A percentile compares a stretch with the other conserved stretches of the same genome.
Evolutionary conservation across 208 protist genomes (phyloP).

Genomic region (Leishmania arabica): DNA sequence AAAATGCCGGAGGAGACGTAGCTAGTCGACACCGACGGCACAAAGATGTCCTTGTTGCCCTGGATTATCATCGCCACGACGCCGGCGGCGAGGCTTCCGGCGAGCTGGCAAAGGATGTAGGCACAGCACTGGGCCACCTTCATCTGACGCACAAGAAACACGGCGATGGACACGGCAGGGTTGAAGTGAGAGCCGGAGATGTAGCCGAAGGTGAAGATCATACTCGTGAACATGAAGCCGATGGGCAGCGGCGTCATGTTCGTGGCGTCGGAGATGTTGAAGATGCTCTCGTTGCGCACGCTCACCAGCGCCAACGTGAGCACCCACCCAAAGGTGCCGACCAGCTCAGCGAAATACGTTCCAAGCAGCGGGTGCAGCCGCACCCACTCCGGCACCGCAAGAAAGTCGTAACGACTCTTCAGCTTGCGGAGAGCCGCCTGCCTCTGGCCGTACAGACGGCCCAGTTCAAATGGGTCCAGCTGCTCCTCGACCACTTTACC

Average conservation of each 20-base stretch:
- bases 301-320: constrained; percentile 73
- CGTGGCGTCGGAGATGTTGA: constrained; percentile 51
- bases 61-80: constrained; percentile 81
- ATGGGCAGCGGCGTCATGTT: constrained; percentile 79
- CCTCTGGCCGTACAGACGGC: constrained; percentile 67
- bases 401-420: constrained; percentile 61
- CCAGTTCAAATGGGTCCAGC: constrained; percentile 64
- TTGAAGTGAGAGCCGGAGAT: constrained; percentile 85
- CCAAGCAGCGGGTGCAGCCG: constrained; percentile 81
- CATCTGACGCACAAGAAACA: constrained; percentile 67
- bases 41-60: constrained; percentile 67
- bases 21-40: constrained; percentile 50
- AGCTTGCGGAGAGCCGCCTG: constrained; percentile 64
- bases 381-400: constrained; percentile 84
- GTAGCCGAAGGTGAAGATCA: constrained; percentile 88
- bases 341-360: constrained; percentile 73
- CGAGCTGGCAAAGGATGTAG: constrained; percentile 77
- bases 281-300: constrained; percentile 71
- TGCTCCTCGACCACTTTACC: constrained; percentile 49
- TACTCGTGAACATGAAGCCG: constrained; percentile 84
- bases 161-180: constrained; percentile 78
- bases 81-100: constrained; percentile 61
- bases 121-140: constrained; percentile 47
- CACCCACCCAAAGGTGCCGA: constrained; percentile 83
- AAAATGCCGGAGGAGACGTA: constrained; percentile 80